Evolutionary conservation across 2,329 filamentous ascomycete genomes (phyloP), one percentile per base, ranked within the genome.

Genomic region (Diaporthe sp.): DNA sequence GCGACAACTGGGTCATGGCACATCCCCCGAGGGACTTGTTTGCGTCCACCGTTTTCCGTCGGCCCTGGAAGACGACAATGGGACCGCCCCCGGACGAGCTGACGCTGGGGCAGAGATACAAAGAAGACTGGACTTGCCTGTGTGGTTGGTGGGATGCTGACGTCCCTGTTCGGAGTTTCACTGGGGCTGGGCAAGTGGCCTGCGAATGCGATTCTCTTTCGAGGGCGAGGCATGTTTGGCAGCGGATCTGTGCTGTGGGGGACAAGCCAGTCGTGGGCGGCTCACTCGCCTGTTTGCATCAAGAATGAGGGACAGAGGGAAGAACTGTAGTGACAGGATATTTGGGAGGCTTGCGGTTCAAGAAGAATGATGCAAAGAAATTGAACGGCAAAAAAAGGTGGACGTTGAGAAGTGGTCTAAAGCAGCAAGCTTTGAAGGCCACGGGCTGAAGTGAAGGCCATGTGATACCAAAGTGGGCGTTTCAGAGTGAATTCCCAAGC

Each of bases 21-120:
- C 51, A 55, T 55, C 51, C 51, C 51, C 51, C 51, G 12, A 55
- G 51, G 51, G 25, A 55, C 51, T 55, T 55, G n/a, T 28, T 55
- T 55, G 51, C 51, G 51, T 55, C 51, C 51, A 55, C 51, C 51
- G 25, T 55, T 55, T 55, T 55, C 51, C 25, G 51, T 55, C 51
- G 51, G 25, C n/a, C 17, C 51, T 15, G 51, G 51, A 55, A 55
- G 51, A 13, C 51, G 51, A 28, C 51, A 25, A 28, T 10, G 44
- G 51, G 51, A 12, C n/a, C 51, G 51, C 12, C 51, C 51, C 49
- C 25, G 12, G 51, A 12, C 25, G 51, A 55, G 51, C n/a, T 55
- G 51, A 28, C 15, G 1, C 51, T 55, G 51, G 51, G 51, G 51
- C 51, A 55, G 51, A 55, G 5, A 55, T 25, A 55, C 4, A 28